These are phyloP conservation scores for Penicillium flavigenum DNA, from an alignment of 495 filamentous ascomycete genomes.

Conservation along the genomic window DNA sequence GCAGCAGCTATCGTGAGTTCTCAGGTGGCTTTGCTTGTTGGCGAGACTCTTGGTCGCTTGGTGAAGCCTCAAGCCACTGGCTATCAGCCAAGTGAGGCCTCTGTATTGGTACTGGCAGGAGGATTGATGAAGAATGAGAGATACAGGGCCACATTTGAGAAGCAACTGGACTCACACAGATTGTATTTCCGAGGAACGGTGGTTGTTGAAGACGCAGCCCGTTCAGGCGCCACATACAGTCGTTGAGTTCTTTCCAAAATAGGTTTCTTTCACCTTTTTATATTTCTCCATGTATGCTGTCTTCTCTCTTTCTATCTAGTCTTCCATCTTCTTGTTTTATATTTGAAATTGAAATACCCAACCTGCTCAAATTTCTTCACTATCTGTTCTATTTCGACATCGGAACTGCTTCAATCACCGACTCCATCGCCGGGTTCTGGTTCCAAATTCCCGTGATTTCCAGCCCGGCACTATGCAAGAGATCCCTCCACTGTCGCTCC, in stretches of 20 bases:
- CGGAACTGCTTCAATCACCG: conserved; percentile 36
- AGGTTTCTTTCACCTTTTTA: background rate
- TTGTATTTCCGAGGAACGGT: conserved; percentile 14
- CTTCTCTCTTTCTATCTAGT: background rate
- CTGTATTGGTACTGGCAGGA: conserved; percentile 27
- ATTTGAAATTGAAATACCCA: background rate
- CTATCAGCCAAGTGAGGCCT: conserved; percentile 17
- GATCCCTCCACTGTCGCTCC: conserved; percentile 36
- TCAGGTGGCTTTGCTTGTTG: conserved; percentile 21
- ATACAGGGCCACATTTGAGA: conserved; percentile 19
- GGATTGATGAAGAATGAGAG: conserved; percentile 26
- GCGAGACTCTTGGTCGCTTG: conserved; percentile 24
- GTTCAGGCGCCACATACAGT: conserved; percentile 5
- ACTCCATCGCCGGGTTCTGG: conserved; percentile 35
- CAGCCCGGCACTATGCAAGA: conserved; percentile 36
- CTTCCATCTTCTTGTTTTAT: background rate
- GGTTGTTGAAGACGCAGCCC: conserved; percentile 22
- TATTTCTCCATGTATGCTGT: background rate
- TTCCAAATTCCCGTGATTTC: conserved; percentile 38
- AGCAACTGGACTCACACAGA: conserved; percentile 7
- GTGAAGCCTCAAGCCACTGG: conserved; percentile 17
- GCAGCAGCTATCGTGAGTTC: conserved; percentile 23
- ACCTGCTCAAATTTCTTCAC: background rate
- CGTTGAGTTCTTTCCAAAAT: background rate
- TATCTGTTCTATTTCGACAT: conserved; percentile 2